Evolutionary conservation across 2,329 filamentous ascomycete species (phyloP), one percentile per base, ranked within the genome.

Genomic region (Dichotomopilus funicola): DNA sequence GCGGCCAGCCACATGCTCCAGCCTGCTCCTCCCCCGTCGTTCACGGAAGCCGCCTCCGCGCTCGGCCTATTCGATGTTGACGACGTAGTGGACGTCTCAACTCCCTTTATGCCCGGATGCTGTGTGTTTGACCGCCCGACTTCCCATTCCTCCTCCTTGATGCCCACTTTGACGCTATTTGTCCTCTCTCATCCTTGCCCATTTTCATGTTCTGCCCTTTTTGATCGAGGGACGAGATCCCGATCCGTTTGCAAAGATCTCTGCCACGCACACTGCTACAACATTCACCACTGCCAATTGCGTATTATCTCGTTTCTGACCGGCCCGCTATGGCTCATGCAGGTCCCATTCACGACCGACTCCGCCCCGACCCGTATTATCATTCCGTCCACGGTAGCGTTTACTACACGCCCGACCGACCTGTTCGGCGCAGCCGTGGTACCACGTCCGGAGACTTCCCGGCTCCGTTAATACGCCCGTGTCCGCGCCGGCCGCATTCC

Each of bases 401-500:
- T 49, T 64, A 61, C 51, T 68, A 67, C 58, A 62, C 62, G 3
- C 65, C 66, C 41, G 58, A 61, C 36, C 59, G 55, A 13, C 56
- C 52, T 19, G 45, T 51, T 47, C 64, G 66, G 34, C 60, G 59
- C 51, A 59, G 61, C 43, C 57, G 59, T 51, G 64, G 62, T 46
- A 35, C 60, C 36, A 54, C 60, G 27, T 52, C 58, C n/a, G 65
- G 65, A 38, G 56, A 55, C 35, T 68, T 71, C 61, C 73, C 66
- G 56, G 67, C 62, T 48, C 72, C 69, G 54, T 70, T 74, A 61
- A 81, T 78, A 65, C 74, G 75, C 63, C 73, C 73, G 55, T 75
- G 78, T 61, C 74, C 69, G 56, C 74, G 77, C 61, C 72, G 78
- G 64, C 78, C 78, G 44, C 78, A 81, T 62, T 79, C 78, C 43